Conservation (phyloP, 306 rosid genomes). For the Inga leiocalycina region DNA sequence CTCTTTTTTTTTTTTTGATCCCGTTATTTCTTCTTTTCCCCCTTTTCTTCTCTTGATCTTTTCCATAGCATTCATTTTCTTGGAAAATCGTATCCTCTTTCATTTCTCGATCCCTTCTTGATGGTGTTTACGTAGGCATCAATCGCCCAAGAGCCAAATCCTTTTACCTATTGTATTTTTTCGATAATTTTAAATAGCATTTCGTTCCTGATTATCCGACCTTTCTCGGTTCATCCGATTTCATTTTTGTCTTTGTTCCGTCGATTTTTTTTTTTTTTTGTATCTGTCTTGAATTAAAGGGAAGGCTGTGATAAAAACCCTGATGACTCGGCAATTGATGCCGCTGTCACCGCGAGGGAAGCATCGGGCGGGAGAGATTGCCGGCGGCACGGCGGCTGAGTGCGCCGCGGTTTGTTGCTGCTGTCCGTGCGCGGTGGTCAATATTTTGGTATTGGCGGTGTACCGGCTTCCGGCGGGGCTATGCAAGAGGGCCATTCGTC, state of each 20-base stretch:
- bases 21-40: background rate
- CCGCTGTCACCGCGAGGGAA: conserved; percentile 32
- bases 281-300: background rate
- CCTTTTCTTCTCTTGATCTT: background rate
- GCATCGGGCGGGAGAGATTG: conserved; percentile 54
- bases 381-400: conserved; percentile 73
- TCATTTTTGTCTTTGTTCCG: background rate
- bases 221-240: background rate
- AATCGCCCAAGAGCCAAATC: background rate
- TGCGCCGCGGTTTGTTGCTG: conserved; percentile 87
- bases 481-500: conserved; percentile 48
- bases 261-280: no score
- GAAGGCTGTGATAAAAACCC: background rate
- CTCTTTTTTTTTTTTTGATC: background rate
- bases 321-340: conserved; percentile 36
- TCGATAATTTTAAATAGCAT: background rate
- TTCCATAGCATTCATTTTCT: background rate
- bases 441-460: conserved; percentile 50
- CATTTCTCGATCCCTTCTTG: background rate
- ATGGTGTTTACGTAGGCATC: background rate
- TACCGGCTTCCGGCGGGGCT: conserved; percentile 62
- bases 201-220: background rate
- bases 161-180: background rate
- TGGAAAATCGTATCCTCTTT: background rate
- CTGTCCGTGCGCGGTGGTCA: conserved; percentile 66